Base-by-base conservation (phyloP, 805 yeast species). In the Suhomyces faveliae region DNA sequence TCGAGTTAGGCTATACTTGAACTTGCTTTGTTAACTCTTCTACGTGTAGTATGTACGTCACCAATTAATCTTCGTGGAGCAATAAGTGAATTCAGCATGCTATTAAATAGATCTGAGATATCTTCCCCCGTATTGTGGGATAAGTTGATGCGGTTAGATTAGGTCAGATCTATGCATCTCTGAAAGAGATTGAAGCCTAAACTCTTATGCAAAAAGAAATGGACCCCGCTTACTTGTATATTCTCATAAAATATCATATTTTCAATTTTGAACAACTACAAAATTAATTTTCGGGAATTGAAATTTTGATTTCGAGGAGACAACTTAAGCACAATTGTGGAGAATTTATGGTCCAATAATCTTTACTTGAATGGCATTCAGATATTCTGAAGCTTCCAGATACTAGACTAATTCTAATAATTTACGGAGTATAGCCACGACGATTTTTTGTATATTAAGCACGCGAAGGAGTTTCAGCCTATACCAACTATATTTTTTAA, bases 131-230 rank as follows among this genome's bases (percentile, higher is more conserved):
- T 27, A n/a, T 27, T 27, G 30, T 27, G 12, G 9, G 15, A n/a
- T 8, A n/a, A 27, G 5, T 27, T 27, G 30, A 27, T 27, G n/a
- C 30, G 30, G n/a, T 27, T 5, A 27, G n/a, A 37, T 8, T 40
- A 40, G 27, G 12, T 23, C 27, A 40, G 42, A 40, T 40, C 42
- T 24, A 40, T 24, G 42, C 42, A 40, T 30, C 42, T 12, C 20
- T 12, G n/a, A n/a, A 37, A 40, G 5, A 40, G 42, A 40, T 40
- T 40, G 15, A 40, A 21, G 30, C 42, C 13, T 40, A n/a, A 5
- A 27, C 30, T n/a, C n/a, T 12, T n/a, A n/a, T 27, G 30, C 12
- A 27, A n/a, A 27, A 27, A 27, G n/a, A 27, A 27, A 27, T 27
- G 9, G 15, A 4, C 30, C 15, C 30, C 4, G 11, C 30, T n/a